These are phyloP conservation scores for Panaeolus papilionaceus DNA, from an alignment of 768 basidiomycete genomes.

Conservation along the genomic window DNA sequence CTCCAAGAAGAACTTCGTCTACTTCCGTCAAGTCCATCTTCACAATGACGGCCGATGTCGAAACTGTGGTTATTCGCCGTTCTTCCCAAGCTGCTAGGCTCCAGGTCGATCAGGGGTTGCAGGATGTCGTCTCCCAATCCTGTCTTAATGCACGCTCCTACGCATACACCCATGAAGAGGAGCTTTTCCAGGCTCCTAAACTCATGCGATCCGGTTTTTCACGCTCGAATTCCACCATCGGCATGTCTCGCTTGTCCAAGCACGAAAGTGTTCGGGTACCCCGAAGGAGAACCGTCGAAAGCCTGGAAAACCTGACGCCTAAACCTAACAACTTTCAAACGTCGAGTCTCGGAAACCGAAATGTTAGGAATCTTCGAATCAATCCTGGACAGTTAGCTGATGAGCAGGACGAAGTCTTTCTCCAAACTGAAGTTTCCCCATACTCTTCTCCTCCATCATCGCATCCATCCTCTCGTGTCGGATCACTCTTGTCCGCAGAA, in stretches of 20 bases:
- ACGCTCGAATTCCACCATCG: slow-evolving; percentile 64
- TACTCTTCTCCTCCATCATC: slow-evolving; percentile 47
- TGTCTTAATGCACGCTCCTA: slow-evolving; percentile 73
- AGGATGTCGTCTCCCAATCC: slow-evolving; percentile 81
- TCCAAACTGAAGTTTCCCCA: slow-evolving; percentile 19
- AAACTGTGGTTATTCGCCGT: slow-evolving; percentile 70
- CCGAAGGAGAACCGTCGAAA: slow-evolving; percentile 56
- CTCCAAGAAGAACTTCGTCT: slow-evolving; percentile 63
- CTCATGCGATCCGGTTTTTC: slow-evolving; percentile 50
- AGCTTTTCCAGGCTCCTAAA: slow-evolving; percentile 55
- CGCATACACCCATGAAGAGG: slow-evolving; percentile 66
- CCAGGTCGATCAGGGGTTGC: slow-evolving; percentile 77
- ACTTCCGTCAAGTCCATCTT: slow-evolving; percentile 68
- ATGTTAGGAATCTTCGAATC: slow-evolving; percentile 33
- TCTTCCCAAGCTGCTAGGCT: slow-evolving; percentile 68
- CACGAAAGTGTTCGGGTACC: slow-evolving; percentile 77
- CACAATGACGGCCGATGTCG: slow-evolving; percentile 54
- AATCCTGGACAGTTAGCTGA: neutral
- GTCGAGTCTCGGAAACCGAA: slow-evolving; percentile 33
- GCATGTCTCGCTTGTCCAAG: slow-evolving; percentile 66
- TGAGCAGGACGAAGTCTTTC: neutral
- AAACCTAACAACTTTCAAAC: slow-evolving; percentile 31
- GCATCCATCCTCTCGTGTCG: slow-evolving; percentile 31
- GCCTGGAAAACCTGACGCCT: slow-evolving; percentile 37
- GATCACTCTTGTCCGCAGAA: neutral